Evolutionary conservation across 352 stramenopile species (phyloP), one percentile per base, ranked within the genome.

Genomic region (Phytophthora pisi): DNA sequence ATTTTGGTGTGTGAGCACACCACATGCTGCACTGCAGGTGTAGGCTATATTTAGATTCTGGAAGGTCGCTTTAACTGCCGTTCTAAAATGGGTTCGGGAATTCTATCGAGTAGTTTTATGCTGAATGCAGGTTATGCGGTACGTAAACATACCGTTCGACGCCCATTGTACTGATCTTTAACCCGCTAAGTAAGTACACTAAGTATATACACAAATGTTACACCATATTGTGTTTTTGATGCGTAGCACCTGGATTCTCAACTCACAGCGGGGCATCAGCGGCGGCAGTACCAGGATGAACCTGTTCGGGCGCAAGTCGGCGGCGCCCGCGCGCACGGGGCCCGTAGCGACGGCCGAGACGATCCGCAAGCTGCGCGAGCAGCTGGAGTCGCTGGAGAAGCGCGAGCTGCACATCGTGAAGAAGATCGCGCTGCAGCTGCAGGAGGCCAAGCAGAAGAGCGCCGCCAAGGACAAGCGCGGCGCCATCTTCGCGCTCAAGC

Each of bases 401-500:
- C 83, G 97, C 64, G 96, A 99, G 81, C 79, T 92, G 49, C 97
- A 99, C 75, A 96, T 99, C 40, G 81, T 98, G 60, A 98, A 98
- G 77, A 99, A 99, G 81, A 98, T 99, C 56, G 82, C 90, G 51
- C 60, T 87, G 67, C 92, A 98, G 72, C 61, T 98, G 9, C 78
- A 87, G 20, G 96, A 99, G 57, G 97, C 97, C 28, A 99, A 99
- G 81, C 91, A 88, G 42, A 99, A 99, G 77, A 98, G 97, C 78
- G 89, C 87, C 11, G 89, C 87, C 43, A 98, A 98, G 66, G 97
- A 99, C 84, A 99, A 99, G 66, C 96, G 96, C 72, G 97, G 97
- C 57, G 97, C 97, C 28, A 90, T 99, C 45, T 99, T 99, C 76
- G 93, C 94, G 51, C 89, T 99, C 43, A 99, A 99, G 81, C 91